Evolutionary conservation across 768 basidiomycete species (phyloP).

Genomic region (Termitomyces sp.): DNA sequence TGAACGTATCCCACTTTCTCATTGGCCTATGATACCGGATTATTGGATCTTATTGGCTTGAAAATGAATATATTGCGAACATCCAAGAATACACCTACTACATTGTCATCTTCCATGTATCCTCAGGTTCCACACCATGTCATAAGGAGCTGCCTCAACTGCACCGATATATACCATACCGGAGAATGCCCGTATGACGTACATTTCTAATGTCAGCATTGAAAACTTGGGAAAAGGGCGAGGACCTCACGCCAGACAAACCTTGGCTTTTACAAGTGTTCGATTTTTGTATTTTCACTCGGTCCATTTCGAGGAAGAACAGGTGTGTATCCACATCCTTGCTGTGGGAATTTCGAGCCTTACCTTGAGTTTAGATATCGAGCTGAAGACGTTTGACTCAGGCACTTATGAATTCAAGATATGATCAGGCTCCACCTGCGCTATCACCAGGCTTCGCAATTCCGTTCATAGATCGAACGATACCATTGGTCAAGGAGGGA

Average conservation of each 20-base stretch:
- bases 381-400: constrained; percentile 40
- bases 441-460: constrained; percentile 30
- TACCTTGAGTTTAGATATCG: constrained; percentile 25
- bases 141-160: too few relatives aligned
- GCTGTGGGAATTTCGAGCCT: not conserved
- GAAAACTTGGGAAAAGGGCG: constrained; percentile 55
- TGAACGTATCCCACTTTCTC: too few relatives aligned
- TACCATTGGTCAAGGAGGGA: constrained; percentile 45
- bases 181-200: constrained; percentile 12
- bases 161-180: too few relatives aligned
- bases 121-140: too few relatives aligned
- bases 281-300: too few relatives aligned
- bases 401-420: constrained; percentile 51
- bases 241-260: constrained; percentile 34
- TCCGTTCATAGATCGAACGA: constrained; percentile 36
- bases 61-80: too few relatives aligned
- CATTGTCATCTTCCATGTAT: too few relatives aligned
- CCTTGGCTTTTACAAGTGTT: constrained; percentile 48
- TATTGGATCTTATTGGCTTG: too few relatives aligned
- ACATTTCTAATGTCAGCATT: constrained; percentile 48
- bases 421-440: not conserved
- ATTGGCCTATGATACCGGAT: too few relatives aligned
- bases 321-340: constrained; percentile 25
- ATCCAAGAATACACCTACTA: too few relatives aligned
- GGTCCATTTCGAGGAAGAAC: constrained; percentile 47